Percentiles rank a stretch among this genome's conserved stretches.
Conservation (phyloP, 495 filamentous ascomycete species). For the Xylaria flabelliformis region DNA sequence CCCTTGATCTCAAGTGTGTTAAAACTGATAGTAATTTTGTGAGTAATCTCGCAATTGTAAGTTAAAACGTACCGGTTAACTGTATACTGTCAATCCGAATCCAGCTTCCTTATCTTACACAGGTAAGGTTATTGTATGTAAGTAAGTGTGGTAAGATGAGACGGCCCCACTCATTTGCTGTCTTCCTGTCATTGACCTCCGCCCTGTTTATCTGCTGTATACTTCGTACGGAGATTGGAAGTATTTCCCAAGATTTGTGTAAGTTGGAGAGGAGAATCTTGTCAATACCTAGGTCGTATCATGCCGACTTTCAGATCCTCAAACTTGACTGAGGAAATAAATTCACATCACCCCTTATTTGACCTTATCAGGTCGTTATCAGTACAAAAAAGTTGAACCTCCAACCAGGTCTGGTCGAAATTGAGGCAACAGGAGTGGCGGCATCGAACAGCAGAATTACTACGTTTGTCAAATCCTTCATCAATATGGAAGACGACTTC, state of each 20-base stretch:
- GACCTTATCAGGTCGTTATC: slow-evolving; percentile 14
- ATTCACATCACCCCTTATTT: neutral
- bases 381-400: neutral
- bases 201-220: neutral
- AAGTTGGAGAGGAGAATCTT: neutral
- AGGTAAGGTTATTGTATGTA: neutral
- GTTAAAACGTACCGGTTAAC: neutral
- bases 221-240: neutral
- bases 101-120: neutral
- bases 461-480: neutral
- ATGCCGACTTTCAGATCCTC: neutral
- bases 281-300: neutral
- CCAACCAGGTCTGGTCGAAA: neutral
- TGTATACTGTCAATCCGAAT: no score
- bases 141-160: neutral
- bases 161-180: slow-evolving; percentile 2
- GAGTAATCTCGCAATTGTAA: neutral
- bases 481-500: slow-evolving; percentile 37
- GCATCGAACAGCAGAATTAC: neutral
- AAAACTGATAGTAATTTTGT: neutral
- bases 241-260: neutral
- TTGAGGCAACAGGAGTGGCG: neutral
- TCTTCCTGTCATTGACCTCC: neutral
- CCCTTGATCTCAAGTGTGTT: neutral
- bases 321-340: neutral